These are phyloP conservation scores for Pseudocercospora macadamiae DNA, from an alignment of 2,329 filamentous ascomycete species.

Conservation along the genomic window DNA sequence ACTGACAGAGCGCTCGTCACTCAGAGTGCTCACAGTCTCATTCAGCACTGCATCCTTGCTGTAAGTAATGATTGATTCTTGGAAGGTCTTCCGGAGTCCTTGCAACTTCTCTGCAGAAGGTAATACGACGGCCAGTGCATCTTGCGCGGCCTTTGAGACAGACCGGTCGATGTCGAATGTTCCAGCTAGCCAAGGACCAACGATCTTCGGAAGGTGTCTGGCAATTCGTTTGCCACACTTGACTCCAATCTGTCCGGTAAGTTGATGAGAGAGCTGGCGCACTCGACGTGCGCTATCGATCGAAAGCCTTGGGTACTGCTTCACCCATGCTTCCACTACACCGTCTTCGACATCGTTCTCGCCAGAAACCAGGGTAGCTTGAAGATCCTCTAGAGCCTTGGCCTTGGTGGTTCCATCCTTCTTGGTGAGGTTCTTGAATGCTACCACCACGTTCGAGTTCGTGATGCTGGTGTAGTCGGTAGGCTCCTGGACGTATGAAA, in stretches of 20 bases:
- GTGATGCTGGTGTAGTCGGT: constrained; percentile 77
- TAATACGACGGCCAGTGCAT: constrained; percentile 76
- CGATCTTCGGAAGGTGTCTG: constrained; percentile 72
- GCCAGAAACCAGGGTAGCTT: constrained; percentile 63
- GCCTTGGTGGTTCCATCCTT: constrained; percentile 91
- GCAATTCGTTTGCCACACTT: constrained; percentile 79
- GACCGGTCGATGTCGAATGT: constrained; percentile 81
- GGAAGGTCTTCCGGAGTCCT: constrained; percentile 79
- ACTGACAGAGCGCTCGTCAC: constrained; percentile 83
- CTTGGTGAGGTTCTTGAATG: constrained; percentile 91
- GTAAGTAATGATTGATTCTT: constrained; percentile 78
- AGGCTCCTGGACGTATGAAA: constrained; percentile 87
- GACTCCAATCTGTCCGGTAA: constrained; percentile 67
- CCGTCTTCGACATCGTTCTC: constrained; percentile 71
- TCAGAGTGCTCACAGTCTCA: constrained; percentile 80
- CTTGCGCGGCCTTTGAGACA: constrained; percentile 74
- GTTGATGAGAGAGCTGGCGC: constrained; percentile 78
- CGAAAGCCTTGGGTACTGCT: constrained; percentile 83
- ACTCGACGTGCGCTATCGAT: constrained; percentile 89
- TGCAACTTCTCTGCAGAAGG: constrained; percentile 76
- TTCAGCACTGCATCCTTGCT: constrained; percentile 74
- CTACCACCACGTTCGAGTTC: constrained; percentile 79
- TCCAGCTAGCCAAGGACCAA: constrained; percentile 89
- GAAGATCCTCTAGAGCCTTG: constrained; percentile 85
- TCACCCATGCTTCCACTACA: constrained; percentile 88